These are phyloP conservation scores for Goniomonas avonlea DNA, from an alignment of 78 protist species.

Conservation along the genomic window DNA sequence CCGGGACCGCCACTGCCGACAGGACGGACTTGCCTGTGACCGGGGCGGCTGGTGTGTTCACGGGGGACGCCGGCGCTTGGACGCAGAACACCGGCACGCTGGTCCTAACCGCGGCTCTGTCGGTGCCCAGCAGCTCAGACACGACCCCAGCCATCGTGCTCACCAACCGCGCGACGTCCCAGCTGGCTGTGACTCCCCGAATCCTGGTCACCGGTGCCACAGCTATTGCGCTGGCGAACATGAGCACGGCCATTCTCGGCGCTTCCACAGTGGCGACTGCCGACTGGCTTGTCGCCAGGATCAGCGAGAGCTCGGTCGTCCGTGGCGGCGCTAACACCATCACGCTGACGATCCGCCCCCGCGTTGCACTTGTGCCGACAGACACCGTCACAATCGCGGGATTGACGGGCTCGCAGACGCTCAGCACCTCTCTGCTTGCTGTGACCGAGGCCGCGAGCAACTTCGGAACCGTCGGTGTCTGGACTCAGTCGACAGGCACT, in stretches of 20 bases:
- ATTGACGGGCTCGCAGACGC: not conserved
- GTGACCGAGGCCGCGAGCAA: no score
- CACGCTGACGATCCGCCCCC: not conserved
- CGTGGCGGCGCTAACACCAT: not conserved
- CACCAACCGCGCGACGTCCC: no score
- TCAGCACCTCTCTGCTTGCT: no score
- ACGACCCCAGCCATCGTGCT: no score
- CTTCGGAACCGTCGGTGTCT: no score
- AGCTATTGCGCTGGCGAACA: no score
- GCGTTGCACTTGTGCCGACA: not conserved
- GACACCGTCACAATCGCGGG: not conserved
- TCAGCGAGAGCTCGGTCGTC: not conserved
- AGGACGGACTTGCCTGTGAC: not conserved
- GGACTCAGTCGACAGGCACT: no score
- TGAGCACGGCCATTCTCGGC: no score
- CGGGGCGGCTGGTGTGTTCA: not conserved
- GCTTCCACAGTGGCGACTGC: not conserved
- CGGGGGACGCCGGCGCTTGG: not conserved
- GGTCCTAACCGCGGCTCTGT: not conserved
- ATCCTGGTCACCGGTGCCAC: no score
- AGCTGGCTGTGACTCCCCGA: no score
- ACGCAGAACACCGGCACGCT: not conserved
- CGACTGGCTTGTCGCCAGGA: not conserved
- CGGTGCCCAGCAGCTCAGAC: no score
- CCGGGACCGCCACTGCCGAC: no score